Evolutionary conservation across 371 early-diverging fungal species (phyloP).

Genomic region (Vairimorpha apis): DNA sequence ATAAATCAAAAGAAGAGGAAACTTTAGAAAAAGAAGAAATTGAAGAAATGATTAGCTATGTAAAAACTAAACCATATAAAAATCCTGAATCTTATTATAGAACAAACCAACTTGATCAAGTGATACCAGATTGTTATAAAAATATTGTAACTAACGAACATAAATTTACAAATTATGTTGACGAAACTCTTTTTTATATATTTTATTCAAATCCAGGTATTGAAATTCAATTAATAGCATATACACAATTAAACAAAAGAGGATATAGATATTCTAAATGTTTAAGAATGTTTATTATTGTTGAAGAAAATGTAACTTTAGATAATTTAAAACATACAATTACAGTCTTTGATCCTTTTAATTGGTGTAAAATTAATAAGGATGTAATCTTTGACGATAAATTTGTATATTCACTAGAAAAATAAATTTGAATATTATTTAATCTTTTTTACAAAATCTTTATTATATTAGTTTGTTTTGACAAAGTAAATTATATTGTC

Average conservation of each 20-base stretch:
- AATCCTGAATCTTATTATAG: neutral
- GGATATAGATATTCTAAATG: conserved; percentile 80
- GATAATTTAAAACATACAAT: conserved; percentile 46
- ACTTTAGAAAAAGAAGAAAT: conserved; percentile 2
- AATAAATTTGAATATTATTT: neutral
- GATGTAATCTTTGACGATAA: conserved; percentile 49
- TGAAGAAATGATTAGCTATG: conserved; percentile 11
- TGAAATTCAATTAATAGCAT: conserved; percentile 77
- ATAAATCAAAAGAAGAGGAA: conserved; percentile 24
- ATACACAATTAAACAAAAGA: conserved; percentile 74
- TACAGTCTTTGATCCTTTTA: conserved; percentile 53
- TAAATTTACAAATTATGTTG: conserved; percentile 61
- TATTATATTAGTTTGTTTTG: too few species aligned
- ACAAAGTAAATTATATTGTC: neutral
- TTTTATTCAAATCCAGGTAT: conserved; percentile 82
- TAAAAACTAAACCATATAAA: neutral
- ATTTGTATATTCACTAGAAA: conserved; percentile 45
- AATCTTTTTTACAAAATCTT: neutral
- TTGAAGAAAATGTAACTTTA: conserved; percentile 5
- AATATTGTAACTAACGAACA: conserved; percentile 16
- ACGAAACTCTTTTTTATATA: conserved; percentile 83
- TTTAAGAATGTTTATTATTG: conserved; percentile 58
- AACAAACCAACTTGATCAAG: conserved; percentile 1
- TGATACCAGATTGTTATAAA: conserved; percentile 36
- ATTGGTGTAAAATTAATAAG: conserved; percentile 47